Evolutionary conservation across 495 filamentous ascomycete genomes (phyloP), one percentile per base, ranked within the genome.

Genomic region (Penicillium soppii): DNA sequence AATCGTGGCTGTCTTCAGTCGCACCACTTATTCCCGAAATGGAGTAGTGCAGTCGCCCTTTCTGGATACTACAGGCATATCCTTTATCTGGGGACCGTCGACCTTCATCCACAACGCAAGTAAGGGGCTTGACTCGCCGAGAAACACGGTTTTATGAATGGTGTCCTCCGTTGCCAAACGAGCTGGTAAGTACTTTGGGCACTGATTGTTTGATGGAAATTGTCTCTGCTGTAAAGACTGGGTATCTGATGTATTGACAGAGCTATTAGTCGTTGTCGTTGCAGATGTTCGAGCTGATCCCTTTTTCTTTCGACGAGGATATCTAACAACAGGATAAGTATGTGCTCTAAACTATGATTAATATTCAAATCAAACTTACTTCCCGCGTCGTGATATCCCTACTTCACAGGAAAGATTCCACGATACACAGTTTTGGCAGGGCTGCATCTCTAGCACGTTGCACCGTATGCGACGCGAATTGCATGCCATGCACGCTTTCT

Each of bases 381-480:
- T 74, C 52, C 75, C 74, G 7, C 75, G 62, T 38, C 72, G 62
- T 7, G 75, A 78, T 2, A 69, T 51, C 21, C 72, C 69, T 32
- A 77, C 25, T 43, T 77, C 71, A 52, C 75, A 78, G 8, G 60
- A 26, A 0, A 69, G 60, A 23, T 67, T 69, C 52, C 69, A 65
- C 0, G 70, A 46, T 25, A 61, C 53, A 44, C 75, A 78, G 45
- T 78, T 78, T 16, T 58, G 61, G 53, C 74, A 77, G 4, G 75
- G 75, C 20, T 66, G 72, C 53, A 49, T 54, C 40, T 76, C 66
- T 13, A 74, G 53, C 13, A 76, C 75, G 61, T 78, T 71, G 53
- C 75, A 78, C 29, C 70, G 69, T 27, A 77, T 73, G 22, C 75
- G 73, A 13, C 75, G 68, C 0, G 65, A 54, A 49, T 78, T 76